phyloP scores from a whole-genome alignment of 148 eudicot species.

The Vaccinium macrocarpon region DNA sequence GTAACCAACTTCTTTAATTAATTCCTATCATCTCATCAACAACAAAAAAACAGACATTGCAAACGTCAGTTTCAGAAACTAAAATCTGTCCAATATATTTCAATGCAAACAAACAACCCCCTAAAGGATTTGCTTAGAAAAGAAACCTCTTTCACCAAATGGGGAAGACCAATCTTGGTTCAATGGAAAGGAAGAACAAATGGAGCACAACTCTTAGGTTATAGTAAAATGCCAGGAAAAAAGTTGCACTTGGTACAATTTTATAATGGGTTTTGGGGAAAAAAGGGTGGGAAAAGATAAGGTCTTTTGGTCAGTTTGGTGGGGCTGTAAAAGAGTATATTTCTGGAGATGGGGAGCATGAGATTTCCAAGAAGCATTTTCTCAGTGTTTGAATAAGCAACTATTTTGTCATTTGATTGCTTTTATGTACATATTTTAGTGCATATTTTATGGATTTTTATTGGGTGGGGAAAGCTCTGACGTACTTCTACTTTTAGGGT shows the following conservation, averaged over 20 bases:
- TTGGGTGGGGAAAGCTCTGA: slow-evolving; percentile 25
- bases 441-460: neutral
- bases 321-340: slow-evolving; percentile 23
- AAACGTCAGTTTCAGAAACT: slow-evolving; percentile 37
- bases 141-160: neutral
- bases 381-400: neutral
- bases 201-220: neutral
- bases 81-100: slow-evolving; percentile 3
- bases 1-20: slow-evolving; percentile 25
- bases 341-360: slow-evolving; percentile 38
- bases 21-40: slow-evolving; percentile 21
- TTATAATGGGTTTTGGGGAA: neutral
- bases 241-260: slow-evolving; percentile 9
- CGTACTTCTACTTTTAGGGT: slow-evolving; percentile 24
- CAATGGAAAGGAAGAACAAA: neutral
- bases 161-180: slow-evolving; percentile 1
- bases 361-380: slow-evolving; percentile 25
- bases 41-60: slow-evolving; percentile 20
- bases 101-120: neutral
- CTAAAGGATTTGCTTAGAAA: neutral
- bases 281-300: slow-evolving; percentile 21
- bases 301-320: slow-evolving; percentile 32
- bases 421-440: neutral
- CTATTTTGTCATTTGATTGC: neutral
- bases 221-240: neutral